Conservation (phyloP, 1,284 basidiomycete genomes). For the Ceratobasidium sp. region DNA sequence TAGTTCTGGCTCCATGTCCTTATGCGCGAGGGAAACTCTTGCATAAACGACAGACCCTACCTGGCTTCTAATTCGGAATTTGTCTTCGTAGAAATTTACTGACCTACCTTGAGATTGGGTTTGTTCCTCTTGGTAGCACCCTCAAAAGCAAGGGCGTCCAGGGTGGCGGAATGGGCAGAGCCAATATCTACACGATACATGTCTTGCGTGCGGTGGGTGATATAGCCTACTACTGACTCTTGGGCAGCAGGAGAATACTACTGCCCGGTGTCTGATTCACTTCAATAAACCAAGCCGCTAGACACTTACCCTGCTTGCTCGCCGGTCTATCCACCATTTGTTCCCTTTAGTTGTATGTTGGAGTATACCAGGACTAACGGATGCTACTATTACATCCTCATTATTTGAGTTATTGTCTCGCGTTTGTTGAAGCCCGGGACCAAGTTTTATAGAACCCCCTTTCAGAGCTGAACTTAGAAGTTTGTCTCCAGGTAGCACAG, state of each 20-base stretch:
- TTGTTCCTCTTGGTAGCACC: conserved; percentile 87
- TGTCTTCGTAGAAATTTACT: not conserved
- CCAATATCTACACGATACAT: conserved; percentile 89
- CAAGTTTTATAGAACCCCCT: conserved; percentile 71
- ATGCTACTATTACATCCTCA: conserved; percentile 62
- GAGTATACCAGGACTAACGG: conserved; percentile 76
- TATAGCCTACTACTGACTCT: conserved; percentile 82
- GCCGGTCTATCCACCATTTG: conserved; percentile 86
- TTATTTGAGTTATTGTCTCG: conserved; percentile 55
- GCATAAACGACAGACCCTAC: conserved; percentile 86
- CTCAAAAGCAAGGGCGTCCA: conserved; percentile 88
- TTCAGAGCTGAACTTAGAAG: conserved; percentile 74
- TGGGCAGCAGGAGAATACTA: conserved; percentile 89
- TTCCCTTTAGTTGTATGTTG: conserved; percentile 77
- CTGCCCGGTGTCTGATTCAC: conserved; percentile 5
- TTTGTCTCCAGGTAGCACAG: conserved; percentile 73
- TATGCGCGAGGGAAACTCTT: conserved; percentile 85
- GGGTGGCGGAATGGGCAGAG: conserved; percentile 77
- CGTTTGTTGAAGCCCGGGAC: conserved; percentile 76
- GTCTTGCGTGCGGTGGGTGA: conserved; percentile 77
- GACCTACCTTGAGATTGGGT: conserved; percentile 81
- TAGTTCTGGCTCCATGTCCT: conserved; percentile 90
- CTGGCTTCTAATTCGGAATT: conserved; percentile 59
- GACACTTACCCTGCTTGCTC: conserved; percentile 75
- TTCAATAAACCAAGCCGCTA: conserved; percentile 25